These are phyloP conservation scores for Penicillium pulvis DNA, from an alignment of 495 filamentous ascomycete species.

Conservation along the genomic window DNA sequence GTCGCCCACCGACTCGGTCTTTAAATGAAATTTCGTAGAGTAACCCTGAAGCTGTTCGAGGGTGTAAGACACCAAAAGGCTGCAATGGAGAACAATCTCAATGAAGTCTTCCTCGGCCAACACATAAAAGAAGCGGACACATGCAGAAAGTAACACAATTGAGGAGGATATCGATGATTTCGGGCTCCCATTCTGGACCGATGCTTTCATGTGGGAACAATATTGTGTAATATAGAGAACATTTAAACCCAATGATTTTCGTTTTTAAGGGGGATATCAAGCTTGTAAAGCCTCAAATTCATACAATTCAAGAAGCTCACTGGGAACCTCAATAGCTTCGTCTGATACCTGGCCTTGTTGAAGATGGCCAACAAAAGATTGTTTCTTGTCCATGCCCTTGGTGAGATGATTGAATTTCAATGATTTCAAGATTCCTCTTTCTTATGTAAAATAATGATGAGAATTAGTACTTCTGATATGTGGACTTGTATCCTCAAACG, in stretches of 20 bases:
- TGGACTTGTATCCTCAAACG: slow-evolving; percentile 5
- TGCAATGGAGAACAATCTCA: background rate
- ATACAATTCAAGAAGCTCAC: background rate
- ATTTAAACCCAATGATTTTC: background rate
- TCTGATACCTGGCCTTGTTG: background rate
- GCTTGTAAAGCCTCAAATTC: background rate
- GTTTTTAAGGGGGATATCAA: background rate
- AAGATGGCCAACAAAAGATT: slow-evolving; percentile 14
- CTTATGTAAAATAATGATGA: background rate
- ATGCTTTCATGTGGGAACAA: slow-evolving; percentile 16
- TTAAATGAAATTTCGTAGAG: background rate
- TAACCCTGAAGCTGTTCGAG: background rate
- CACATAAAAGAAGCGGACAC: background rate
- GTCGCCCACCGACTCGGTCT: background rate
- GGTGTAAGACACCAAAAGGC: background rate
- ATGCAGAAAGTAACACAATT: slow-evolving; percentile 7
- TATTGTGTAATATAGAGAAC: background rate
- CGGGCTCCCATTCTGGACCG: background rate
- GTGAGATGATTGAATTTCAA: slow-evolving; percentile 1
- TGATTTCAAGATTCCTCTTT: background rate
- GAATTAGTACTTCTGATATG: background rate
- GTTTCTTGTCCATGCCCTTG: slow-evolving; percentile 5
- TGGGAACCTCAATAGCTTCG: slow-evolving; percentile 7
- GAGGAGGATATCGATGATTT: background rate
- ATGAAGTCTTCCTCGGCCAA: background rate